These are phyloP conservation scores for Candida glucosophila DNA, from an alignment of 1,139 yeast species.

Conservation along the genomic window DNA sequence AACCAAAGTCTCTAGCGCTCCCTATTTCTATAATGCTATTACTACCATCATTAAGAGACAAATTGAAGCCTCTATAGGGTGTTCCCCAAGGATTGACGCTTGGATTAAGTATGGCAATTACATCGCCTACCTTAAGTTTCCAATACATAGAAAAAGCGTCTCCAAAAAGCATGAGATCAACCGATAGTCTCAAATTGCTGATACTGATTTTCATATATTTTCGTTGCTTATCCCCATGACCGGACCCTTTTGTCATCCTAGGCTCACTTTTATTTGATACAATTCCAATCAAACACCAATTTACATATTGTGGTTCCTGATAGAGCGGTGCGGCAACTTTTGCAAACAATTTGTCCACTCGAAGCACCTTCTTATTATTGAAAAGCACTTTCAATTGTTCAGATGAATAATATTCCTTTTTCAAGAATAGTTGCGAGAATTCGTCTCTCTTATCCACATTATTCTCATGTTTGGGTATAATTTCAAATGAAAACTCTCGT, in stretches of 20 bases:
- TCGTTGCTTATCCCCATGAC: constrained; percentile 18
- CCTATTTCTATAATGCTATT: constrained; percentile 67
- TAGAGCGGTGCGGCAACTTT: constrained; percentile 63
- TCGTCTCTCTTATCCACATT: constrained; percentile 13
- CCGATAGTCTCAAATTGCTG: constrained; percentile 54
- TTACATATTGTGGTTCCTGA: constrained; percentile 58
- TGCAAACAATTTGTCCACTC: constrained; percentile 51
- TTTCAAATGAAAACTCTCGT: constrained; percentile 8
- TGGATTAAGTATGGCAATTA: constrained; percentile 73
- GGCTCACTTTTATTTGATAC: constrained; percentile 51
- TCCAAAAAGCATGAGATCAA: constrained; percentile 60
- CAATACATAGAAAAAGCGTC: constrained; percentile 62
- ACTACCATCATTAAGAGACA: constrained; percentile 44
- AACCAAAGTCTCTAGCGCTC: constrained; percentile 57
- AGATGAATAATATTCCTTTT: constrained; percentile 38
- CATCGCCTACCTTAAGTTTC: constrained; percentile 66
- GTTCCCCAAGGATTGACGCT: constrained; percentile 24
- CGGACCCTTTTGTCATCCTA: constrained; percentile 30
- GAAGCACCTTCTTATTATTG: constrained; percentile 41
- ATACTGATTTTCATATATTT: constrained; percentile 57
- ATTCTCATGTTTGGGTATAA: constrained; percentile 9
- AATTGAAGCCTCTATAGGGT: constrained; percentile 42
- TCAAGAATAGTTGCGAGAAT: constrained; percentile 8
- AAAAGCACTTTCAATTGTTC: constrained; percentile 24
- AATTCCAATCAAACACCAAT: constrained; percentile 71